These are phyloP conservation scores for Solanum ossicruentum DNA, from an alignment of 257 asterid species.

Conservation along the genomic window DNA sequence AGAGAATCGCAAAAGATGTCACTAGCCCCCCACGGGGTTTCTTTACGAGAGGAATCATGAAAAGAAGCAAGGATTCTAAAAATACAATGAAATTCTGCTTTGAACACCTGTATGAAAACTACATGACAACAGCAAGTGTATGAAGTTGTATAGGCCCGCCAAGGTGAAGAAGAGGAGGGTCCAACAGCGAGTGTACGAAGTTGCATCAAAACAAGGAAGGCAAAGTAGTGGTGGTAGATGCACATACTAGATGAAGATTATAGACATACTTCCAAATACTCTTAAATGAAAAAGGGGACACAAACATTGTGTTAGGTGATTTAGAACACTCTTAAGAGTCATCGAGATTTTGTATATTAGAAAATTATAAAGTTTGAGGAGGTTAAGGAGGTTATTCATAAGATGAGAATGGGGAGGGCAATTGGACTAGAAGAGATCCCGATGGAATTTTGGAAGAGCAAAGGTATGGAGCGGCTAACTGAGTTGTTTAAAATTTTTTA, in stretches of 20 bases:
- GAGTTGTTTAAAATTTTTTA: not conserved
- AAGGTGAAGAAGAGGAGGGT: not conserved
- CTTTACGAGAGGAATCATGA: no score
- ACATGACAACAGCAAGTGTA: not conserved
- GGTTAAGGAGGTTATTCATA: not conserved
- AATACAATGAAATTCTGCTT: no score
- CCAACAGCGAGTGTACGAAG: not conserved
- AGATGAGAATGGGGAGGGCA: not conserved
- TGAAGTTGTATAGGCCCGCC: not conserved
- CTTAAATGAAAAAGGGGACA: not conserved
- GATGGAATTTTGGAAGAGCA: not conserved
- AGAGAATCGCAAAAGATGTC: no score
- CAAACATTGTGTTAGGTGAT: not conserved
- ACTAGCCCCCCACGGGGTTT: no score
- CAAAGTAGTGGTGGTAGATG: not conserved
- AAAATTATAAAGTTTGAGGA: not conserved
- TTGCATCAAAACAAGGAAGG: not conserved
- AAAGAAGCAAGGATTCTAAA: no score
- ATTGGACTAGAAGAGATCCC: not conserved
- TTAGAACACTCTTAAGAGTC: not conserved
- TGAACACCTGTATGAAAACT: not conserved
- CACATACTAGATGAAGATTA: not conserved
- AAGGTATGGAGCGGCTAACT: not conserved
- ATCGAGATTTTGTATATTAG: no score
- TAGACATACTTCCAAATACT: not conserved